Base-by-base conservation (phyloP, 2,329 filamentous ascomycete species). In the Neopestalotiopsis clavispora region DNA sequence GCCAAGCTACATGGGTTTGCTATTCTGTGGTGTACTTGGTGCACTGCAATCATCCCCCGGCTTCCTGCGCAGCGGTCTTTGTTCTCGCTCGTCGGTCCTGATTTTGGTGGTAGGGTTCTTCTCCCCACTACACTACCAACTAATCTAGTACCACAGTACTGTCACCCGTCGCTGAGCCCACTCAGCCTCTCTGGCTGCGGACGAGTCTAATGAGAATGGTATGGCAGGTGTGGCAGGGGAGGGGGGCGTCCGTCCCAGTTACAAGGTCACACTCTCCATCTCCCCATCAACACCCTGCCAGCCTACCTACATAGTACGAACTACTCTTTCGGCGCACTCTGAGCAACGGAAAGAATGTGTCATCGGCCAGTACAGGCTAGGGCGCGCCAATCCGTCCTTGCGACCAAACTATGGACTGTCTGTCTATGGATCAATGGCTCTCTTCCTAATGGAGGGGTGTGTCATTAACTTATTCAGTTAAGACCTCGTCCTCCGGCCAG, bases 141-240 rank as follows among this genome's bases (percentile, higher is more conserved):
- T 28, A 28, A 14, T 23, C 28, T 42, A 10, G 28, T 13, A 38
- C 52, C 10, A 14, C 34, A 38, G 4, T 32, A 28, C 52, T 30
- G 34, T 60, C 52, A 67, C 52, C 65, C 56, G 30, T 64, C 52
- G 65, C 65, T 59, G 34, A 13, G 62, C 62, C 38, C 38, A 45
- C 64, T 66, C 45, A 66, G 64, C 64, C 64, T 66, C 64, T 58
- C 10, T 12, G 65, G 56, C 65, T 67, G 65, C 58, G 65, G 52
- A 42, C 30, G n/a, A 23, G 14, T 34, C 32, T 56, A 10, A 60
- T 56, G 34, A 20, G 20, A n/a, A 60, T 14, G 28, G 20, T 23
- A 20, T 9, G 30, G 38, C 52, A 59, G 28, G 49, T 45, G 14
- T 57, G 34, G 34, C 10, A 38, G 45, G 45, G 45, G 45, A 52